phyloP scores from a whole-genome alignment of 164 flowering plant genomes.

The Cinnamomum chago region DNA sequence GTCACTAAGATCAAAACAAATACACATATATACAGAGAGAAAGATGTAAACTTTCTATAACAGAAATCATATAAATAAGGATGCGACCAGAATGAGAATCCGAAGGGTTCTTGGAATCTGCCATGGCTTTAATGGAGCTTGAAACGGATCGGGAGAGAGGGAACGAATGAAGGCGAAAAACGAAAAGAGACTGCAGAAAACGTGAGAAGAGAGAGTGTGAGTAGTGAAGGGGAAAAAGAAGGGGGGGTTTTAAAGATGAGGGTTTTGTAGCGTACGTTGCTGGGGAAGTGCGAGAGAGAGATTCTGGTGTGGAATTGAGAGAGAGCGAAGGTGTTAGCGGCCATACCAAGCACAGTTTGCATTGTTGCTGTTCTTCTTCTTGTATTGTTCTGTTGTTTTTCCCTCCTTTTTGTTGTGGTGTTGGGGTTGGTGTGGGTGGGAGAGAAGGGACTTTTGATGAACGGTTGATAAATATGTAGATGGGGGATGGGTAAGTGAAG shows the following conservation, averaged over 20 bases:
- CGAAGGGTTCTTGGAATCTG: background rate
- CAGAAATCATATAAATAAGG: background rate
- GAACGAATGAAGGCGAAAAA: background rate
- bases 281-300: too few species aligned
- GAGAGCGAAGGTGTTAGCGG: background rate
- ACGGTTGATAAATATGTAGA: too few species aligned
- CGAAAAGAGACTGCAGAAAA: background rate
- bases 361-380: too few species aligned
- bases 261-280: too few species aligned
- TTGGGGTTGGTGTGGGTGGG: too few species aligned
- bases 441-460: too few species aligned
- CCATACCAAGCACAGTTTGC: background rate
- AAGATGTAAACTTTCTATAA: background rate
- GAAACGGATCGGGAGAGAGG: background rate
- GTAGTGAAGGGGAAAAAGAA: background rate
- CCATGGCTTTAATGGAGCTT: background rate
- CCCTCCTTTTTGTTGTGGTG: too few species aligned
- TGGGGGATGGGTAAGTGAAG: too few species aligned
- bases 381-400: too few species aligned
- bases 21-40: too few species aligned
- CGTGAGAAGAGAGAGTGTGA: background rate
- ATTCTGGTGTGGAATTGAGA: background rate
- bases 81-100: background rate
- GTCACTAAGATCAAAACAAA: background rate
- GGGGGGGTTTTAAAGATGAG: background rate